Conservation (phyloP, 768 basidiomycete species). For the Kwoniella mangroviensis region DNA sequence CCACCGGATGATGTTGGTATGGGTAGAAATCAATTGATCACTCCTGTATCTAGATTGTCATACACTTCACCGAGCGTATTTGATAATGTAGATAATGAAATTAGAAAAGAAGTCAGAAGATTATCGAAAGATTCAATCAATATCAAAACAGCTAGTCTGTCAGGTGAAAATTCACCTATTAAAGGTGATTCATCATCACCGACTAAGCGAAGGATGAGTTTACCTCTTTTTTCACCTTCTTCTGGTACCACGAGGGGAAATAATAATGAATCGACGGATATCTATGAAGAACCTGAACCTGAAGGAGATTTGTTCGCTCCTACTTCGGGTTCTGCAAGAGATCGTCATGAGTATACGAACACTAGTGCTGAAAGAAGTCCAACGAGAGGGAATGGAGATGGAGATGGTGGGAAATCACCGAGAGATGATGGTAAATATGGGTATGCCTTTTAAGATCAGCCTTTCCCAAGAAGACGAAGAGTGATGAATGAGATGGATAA, state of each 20-base stretch:
- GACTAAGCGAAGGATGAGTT: constrained; percentile 6
- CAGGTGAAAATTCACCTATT: constrained; percentile 11
- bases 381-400: too few species aligned
- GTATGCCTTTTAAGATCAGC: too few species aligned
- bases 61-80: constrained; percentile 25
- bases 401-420: too few species aligned
- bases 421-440: too few species aligned
- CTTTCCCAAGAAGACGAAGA: too few species aligned
- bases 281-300: not conserved
- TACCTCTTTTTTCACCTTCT: constrained; percentile 4
- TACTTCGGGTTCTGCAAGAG: not conserved
- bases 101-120: constrained; percentile 26
- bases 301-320: constrained; percentile 11
- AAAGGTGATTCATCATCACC: not conserved
- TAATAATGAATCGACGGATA: not conserved
- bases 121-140: constrained; percentile 32
- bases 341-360: too few species aligned
- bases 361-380: too few species aligned
- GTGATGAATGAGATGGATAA: too few species aligned
- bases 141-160: constrained; percentile 23
- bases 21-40: not conserved
- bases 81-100: constrained; percentile 33
- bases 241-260: not conserved
- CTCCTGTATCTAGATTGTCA: constrained; percentile 14
- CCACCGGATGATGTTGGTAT: not conserved